A percentile compares a stretch with the other conserved stretches of the same genome.
Evolutionary conservation across 768 basidiomycete genomes (phyloP).

Genomic region (Lactifluus subvellereus): DNA sequence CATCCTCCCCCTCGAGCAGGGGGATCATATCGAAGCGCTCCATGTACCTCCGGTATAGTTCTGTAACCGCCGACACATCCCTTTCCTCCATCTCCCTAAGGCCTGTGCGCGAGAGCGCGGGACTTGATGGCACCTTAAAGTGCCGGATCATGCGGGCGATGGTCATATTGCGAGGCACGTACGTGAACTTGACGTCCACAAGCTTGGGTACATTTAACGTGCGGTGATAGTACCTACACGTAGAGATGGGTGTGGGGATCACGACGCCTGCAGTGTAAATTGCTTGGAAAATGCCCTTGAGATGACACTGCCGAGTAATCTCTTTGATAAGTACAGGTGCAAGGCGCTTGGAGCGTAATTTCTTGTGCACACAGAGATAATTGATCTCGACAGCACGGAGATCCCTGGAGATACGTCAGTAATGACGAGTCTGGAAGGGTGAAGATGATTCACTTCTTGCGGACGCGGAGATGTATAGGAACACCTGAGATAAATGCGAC

Average conservation of each 20-base stretch:
- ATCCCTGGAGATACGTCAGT: constrained; percentile 38
- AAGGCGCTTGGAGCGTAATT: constrained; percentile 88
- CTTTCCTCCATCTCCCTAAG: constrained; percentile 83
- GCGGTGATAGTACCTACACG: constrained; percentile 91
- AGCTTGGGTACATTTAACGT: constrained; percentile 89
- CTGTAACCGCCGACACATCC: constrained; percentile 66
- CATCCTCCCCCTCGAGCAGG: constrained; percentile 67
- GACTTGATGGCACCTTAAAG: constrained; percentile 56
- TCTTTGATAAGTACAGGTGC: constrained; percentile 97
- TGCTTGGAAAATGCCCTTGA: constrained; percentile 91
- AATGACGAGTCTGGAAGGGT: neutral
- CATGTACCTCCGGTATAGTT: constrained; percentile 74
- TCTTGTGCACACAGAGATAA: constrained; percentile 97
- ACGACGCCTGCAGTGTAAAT: constrained; percentile 95
- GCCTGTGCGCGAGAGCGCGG: constrained; percentile 44
- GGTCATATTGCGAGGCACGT: constrained; percentile 80
- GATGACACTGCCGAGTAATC: constrained; percentile 86
- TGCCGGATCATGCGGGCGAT: constrained; percentile 83
- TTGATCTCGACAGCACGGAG: constrained; percentile 88
- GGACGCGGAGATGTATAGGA: constrained; percentile 79
- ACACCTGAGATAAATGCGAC: constrained; percentile 97
- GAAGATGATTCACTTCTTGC: constrained; percentile 56
- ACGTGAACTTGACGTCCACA: constrained; percentile 84
- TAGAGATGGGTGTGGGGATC: constrained; percentile 87
- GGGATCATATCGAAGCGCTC: constrained; percentile 80